These are phyloP conservation scores for Xylaria digitata DNA, from an alignment of 2,329 filamentous ascomycete species.

Conservation along the genomic window DNA sequence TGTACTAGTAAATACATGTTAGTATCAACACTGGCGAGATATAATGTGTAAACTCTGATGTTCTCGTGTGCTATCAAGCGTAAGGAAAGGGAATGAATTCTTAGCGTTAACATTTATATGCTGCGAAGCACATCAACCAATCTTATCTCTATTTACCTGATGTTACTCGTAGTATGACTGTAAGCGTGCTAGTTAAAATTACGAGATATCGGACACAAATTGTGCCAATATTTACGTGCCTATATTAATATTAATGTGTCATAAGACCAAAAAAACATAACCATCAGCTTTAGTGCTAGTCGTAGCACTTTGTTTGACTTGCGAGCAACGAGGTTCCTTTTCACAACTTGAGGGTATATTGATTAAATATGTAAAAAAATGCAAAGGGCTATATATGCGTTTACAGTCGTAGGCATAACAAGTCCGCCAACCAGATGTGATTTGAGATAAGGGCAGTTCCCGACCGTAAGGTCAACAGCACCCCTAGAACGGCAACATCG, in stretches of 20 bases:
- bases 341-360: background rate
- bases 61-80: background rate
- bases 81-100: background rate
- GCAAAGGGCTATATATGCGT: background rate
- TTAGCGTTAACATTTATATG: background rate
- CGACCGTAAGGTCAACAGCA: background rate
- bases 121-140: background rate
- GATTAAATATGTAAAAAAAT: background rate
- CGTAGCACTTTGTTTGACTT: background rate
- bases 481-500: background rate
- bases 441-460: background rate
- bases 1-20: conserved; percentile 13
- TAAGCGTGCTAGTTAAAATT: background rate
- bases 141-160: background rate
- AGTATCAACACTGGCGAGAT: conserved; percentile 4
- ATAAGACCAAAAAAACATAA: background rate
- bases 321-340: background rate
- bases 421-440: too few species aligned
- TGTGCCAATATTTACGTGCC: background rate
- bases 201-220: background rate
- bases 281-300: background rate
- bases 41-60: background rate
- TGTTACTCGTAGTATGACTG: too few species aligned
- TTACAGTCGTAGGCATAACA: background rate
- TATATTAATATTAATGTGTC: background rate